These are phyloP conservation scores for Coriaria nepalensis DNA, from an alignment of 306 rosid genomes.

Conservation along the genomic window DNA sequence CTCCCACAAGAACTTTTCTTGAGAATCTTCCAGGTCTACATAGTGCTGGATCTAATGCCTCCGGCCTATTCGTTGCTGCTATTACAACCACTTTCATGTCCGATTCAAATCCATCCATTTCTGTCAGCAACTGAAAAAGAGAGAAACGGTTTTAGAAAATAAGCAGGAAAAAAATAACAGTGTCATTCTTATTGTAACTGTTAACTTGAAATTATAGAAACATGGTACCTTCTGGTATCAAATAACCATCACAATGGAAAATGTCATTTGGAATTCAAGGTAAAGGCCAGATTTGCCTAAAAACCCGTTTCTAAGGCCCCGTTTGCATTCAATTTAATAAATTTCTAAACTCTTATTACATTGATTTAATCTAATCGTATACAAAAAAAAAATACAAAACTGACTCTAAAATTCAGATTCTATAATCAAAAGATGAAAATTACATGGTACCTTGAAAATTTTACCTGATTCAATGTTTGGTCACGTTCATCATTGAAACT, in stretches of 20 bases:
- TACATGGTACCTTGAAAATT: no score
- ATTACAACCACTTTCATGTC: constrained; percentile 75
- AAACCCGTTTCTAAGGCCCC: no score
- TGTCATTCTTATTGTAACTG: no score
- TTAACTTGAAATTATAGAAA: background rate
- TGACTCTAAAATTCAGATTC: no score
- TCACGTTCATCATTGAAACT: constrained; percentile 93
- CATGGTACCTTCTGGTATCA: no score
- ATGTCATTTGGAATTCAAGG: no score
- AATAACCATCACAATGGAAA: no score
- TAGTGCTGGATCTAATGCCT: constrained; percentile 90
- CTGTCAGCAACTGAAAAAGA: constrained; percentile 65
- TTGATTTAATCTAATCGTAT: background rate
- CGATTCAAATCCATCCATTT: constrained; percentile 98
- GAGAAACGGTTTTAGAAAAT: constrained; percentile 8
- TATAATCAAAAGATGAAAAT: constrained; percentile 1
- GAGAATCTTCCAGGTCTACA: constrained; percentile 98
- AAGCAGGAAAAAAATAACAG: background rate
- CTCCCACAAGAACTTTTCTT: constrained; percentile 79
- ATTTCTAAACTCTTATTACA: no score
- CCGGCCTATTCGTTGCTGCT: constrained; percentile 93
- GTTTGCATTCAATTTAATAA: no score
- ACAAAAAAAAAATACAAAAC: no score
- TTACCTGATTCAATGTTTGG: constrained; percentile 85
- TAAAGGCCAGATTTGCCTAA: no score